Conservation (phyloP, 306 rosid genomes). For the Spatholobus suberectus region DNA sequence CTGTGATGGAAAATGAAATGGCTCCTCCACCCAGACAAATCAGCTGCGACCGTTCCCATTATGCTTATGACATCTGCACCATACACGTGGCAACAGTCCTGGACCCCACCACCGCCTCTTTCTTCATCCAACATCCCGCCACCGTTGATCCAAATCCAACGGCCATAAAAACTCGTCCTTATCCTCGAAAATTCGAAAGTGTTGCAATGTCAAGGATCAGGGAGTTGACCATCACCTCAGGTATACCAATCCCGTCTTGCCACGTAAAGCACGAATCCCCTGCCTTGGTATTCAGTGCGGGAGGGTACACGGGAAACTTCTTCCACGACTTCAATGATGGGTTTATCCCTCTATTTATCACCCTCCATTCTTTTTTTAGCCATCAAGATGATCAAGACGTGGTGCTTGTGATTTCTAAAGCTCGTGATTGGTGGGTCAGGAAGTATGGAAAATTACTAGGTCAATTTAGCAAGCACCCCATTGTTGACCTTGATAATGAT, state of each 20-base stretch:
- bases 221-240: too few species aligned
- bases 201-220: too few species aligned
- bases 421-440: slow-evolving; percentile 56
- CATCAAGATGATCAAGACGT: slow-evolving; percentile 1
- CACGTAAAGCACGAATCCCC: slow-evolving; percentile 8
- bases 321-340: slow-evolving; percentile 57
- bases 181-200: slow-evolving; percentile 47
- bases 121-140: slow-evolving; percentile 34
- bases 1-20: background rate
- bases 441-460: slow-evolving; percentile 43
- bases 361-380: slow-evolving; percentile 38
- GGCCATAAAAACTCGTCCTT: slow-evolving; percentile 50
- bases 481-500: slow-evolving; percentile 52
- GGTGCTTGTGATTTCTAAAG: slow-evolving; percentile 49
- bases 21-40: background rate
- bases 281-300: slow-evolving; percentile 48
- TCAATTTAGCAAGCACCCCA: slow-evolving; percentile 45
- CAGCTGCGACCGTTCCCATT: slow-evolving; percentile 50
- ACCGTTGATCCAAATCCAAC: background rate
- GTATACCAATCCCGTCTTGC: background rate
- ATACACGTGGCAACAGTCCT: slow-evolving; percentile 46
- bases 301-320: slow-evolving; percentile 60
- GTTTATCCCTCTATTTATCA: slow-evolving; percentile 54
- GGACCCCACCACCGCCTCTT: too few species aligned
- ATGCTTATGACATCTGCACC: slow-evolving; percentile 48